Conservation (phyloP, 371 early-diverging fungal species). For the Mortierella sp. region DNA sequence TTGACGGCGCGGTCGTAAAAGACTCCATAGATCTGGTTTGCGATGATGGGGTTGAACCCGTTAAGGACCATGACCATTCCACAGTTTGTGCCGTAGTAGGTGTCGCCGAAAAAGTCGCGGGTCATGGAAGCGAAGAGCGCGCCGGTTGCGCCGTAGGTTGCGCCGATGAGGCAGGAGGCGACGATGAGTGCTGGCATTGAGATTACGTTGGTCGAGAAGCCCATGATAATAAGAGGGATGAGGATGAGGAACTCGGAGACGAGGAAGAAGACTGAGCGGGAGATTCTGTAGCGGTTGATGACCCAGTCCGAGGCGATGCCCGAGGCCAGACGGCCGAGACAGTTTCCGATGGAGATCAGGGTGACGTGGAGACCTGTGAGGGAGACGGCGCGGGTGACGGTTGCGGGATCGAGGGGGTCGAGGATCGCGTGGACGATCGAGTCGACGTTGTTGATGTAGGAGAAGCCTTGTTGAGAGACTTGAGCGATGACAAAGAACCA, state of each 20-base stretch:
- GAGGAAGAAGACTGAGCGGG: conserved; percentile 53
- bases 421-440: conserved; percentile 54
- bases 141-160: conserved; percentile 55
- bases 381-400: conserved; percentile 29
- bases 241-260: conserved; percentile 40
- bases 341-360: conserved; percentile 53
- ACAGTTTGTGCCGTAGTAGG: conserved; percentile 46
- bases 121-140: conserved; percentile 56
- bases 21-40: conserved; percentile 50
- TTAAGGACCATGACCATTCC: conserved; percentile 57
- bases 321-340: conserved; percentile 51
- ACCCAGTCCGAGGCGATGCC: conserved; percentile 54
- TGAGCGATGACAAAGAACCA: conserved; percentile 58
- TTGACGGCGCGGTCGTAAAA: conserved; percentile 45
- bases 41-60: conserved; percentile 51
- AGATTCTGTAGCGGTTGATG: conserved; percentile 48
- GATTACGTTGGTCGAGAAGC: conserved; percentile 23
- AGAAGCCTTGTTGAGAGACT: conserved; percentile 53
- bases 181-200: conserved; percentile 22
- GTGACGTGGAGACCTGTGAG: conserved; percentile 53
- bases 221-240: conserved; percentile 47
- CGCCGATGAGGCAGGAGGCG: conserved; percentile 48
- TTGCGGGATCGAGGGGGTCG: conserved; percentile 41
- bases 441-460: conserved; percentile 57
- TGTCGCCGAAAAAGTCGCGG: conserved; percentile 50